A percentile compares a stretch with the other conserved stretches of the same genome.
Conservation (phyloP, 108 stramenopile species). For the Pseudonitzschia pungens region DNA sequence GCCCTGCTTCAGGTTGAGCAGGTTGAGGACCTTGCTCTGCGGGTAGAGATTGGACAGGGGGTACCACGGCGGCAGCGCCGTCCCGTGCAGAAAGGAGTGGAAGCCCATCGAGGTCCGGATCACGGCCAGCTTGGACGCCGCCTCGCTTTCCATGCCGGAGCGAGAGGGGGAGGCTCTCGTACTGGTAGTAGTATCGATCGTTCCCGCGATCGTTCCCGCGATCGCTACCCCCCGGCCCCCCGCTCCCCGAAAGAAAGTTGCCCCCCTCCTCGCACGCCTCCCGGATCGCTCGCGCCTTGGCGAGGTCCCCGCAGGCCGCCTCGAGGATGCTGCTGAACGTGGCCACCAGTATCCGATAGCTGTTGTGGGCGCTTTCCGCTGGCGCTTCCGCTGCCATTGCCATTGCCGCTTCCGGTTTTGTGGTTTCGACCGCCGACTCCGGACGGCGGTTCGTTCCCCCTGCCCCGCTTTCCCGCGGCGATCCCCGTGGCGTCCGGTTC, state of each 20-base stretch:
- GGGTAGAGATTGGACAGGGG: constrained; percentile 49
- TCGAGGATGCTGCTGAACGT: constrained; percentile 44
- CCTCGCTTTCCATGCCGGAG: constrained; percentile 12
- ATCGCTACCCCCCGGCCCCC: no score
- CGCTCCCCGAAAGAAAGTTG: constrained; percentile 30
- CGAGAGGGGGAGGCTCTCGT: constrained; percentile 34
- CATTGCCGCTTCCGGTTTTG: not conserved
- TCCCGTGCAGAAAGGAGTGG: constrained; percentile 44
- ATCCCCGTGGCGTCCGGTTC: not conserved
- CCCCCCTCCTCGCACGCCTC: constrained; percentile 50
- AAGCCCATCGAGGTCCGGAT: constrained; percentile 47
- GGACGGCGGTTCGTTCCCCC: constrained; percentile 7
- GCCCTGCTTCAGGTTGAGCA: constrained; percentile 50
- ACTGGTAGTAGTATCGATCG: constrained; percentile 48
- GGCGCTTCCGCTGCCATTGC: no score
- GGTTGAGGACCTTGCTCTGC: constrained; percentile 34
- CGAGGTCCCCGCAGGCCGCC: constrained; percentile 37
- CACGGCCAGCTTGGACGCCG: not conserved
- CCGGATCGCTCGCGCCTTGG: constrained; percentile 24
- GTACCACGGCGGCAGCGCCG: constrained; percentile 53
- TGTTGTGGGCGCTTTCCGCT: constrained; percentile 7
- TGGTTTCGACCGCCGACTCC: not conserved
- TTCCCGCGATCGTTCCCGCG: no score
- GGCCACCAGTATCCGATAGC: constrained; percentile 52
- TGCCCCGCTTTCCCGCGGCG: not conserved